Evolutionary conservation across 495 filamentous ascomycete genomes (phyloP).

Genomic region (Trichocladium uniseriatum): DNA sequence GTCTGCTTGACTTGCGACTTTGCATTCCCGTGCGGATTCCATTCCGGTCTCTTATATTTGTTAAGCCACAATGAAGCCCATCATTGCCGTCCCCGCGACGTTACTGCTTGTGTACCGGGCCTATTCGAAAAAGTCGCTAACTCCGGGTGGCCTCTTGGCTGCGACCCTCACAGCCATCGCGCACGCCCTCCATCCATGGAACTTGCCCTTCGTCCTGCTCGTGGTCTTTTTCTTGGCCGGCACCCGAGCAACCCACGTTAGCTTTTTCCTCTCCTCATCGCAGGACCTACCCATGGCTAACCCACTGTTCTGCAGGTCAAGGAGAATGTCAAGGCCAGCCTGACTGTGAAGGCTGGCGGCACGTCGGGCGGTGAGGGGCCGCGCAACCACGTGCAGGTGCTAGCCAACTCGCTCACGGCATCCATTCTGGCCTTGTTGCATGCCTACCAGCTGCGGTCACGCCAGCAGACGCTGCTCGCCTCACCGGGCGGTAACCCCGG

Average conservation of each 20-base stretch:
- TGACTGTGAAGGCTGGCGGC: slow-evolving; percentile 70
- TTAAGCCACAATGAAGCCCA: slow-evolving; percentile 51
- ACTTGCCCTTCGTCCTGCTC: slow-evolving; percentile 73
- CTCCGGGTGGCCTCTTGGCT: slow-evolving; percentile 57
- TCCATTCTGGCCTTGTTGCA: slow-evolving; percentile 66
- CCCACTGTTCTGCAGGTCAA: slow-evolving; percentile 50
- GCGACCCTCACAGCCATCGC: slow-evolving; percentile 63
- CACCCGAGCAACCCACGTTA: slow-evolving; percentile 71
- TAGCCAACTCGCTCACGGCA: slow-evolving; percentile 78
- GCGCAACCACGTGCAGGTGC: slow-evolving; percentile 78
- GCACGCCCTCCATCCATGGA: slow-evolving; percentile 87
- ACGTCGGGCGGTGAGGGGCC: slow-evolving; percentile 66
- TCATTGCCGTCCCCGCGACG: slow-evolving; percentile 58
- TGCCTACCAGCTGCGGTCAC: slow-evolving; percentile 48
- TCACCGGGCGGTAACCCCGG: slow-evolving; percentile 16
- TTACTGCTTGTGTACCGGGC: slow-evolving; percentile 58
- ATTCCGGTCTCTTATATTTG: too few species aligned
- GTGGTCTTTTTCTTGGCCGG: slow-evolving; percentile 80
- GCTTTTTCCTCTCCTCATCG: background rate
- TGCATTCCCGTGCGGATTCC: too few species aligned
- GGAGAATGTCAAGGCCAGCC: slow-evolving; percentile 68
- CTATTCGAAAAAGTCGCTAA: slow-evolving; percentile 64
- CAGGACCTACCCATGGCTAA: background rate
- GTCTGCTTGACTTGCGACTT: too few species aligned
- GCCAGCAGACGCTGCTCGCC: slow-evolving; percentile 23